These are phyloP conservation scores for Hanseniaspora valbyensis DNA, from an alignment of 805 yeast species.

Conservation along the genomic window DNA sequence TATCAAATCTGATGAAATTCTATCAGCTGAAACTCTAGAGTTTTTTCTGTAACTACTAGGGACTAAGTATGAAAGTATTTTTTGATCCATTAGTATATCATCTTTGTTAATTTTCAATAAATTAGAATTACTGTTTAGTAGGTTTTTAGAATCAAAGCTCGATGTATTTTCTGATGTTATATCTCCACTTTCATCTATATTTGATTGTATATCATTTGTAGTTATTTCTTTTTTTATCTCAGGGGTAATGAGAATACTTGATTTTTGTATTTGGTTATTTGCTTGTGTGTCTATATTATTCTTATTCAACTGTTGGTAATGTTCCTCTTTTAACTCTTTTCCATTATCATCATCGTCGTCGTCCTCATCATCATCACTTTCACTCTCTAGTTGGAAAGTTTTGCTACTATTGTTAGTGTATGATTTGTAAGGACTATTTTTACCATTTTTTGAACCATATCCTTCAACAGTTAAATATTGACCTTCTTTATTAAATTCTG, in stretches of 20 bases:
- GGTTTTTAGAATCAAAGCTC: slow-evolving; percentile 20
- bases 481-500: too few relatives aligned
- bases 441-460: too few relatives aligned
- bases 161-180: slow-evolving; percentile 1
- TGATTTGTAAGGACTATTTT: neutral
- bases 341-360: slow-evolving; percentile 20
- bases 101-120: neutral
- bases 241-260: neutral
- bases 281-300: too few relatives aligned
- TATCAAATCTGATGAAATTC: slow-evolving; percentile 6
- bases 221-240: neutral
- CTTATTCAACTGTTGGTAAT: too few relatives aligned
- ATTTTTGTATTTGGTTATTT: neutral
- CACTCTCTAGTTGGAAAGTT: slow-evolving; percentile 18
- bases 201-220: neutral
- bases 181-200: neutral
- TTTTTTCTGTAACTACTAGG: slow-evolving; percentile 15
- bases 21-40: slow-evolving; percentile 16
- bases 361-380: slow-evolving; percentile 22
- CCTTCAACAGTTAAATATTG: too few relatives aligned
- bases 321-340: neutral
- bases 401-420: slow-evolving; percentile 14
- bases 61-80: slow-evolving; percentile 12
- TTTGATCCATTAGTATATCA: neutral
- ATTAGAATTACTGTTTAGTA: slow-evolving; percentile 18